Conservation (phyloP, 148 eudicot genomes). For the Silene uniflora region DNA sequence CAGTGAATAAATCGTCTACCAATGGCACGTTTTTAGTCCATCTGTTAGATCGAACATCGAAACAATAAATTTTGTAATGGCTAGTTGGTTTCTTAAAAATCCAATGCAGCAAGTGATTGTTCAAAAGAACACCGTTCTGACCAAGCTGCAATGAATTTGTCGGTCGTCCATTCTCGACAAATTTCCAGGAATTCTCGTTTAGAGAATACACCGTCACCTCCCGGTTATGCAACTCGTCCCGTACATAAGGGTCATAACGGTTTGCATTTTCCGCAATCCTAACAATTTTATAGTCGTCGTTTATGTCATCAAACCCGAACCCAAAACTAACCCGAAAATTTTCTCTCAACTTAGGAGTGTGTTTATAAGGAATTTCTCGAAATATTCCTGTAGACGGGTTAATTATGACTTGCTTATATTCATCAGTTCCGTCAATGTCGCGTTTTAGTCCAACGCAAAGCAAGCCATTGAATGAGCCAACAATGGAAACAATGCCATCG, state of each 20-base stretch:
- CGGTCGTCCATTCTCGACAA: neutral
- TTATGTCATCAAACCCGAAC: too few relatives aligned
- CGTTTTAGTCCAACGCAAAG: too few relatives aligned
- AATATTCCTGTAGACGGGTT: neutral
- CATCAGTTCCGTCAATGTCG: too few relatives aligned
- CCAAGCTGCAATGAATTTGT: neutral
- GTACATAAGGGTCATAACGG: neutral
- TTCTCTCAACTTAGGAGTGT: too few relatives aligned
- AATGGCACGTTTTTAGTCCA: neutral
- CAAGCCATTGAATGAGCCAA: too few relatives aligned
- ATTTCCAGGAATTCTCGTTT: neutral
- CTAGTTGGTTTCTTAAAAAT: neutral
- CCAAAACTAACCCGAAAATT: neutral
- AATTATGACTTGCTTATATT: too few relatives aligned
- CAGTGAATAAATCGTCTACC: neutral
- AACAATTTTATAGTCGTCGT: neutral
- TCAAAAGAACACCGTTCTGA: neutral
- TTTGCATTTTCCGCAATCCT: neutral
- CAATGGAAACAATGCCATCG: too few relatives aligned
- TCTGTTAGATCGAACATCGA: too few relatives aligned
- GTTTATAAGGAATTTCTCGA: too few relatives aligned
- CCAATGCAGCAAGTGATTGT: too few relatives aligned
- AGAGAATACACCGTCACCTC: too few relatives aligned
- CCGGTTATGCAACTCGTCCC: neutral
- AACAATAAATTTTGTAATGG: neutral